A percentile compares a stretch with the other conserved stretches of the same genome.
Conservation (phyloP, 2,329 filamentous ascomycete species). For the Colletotrichum sp. region DNA sequence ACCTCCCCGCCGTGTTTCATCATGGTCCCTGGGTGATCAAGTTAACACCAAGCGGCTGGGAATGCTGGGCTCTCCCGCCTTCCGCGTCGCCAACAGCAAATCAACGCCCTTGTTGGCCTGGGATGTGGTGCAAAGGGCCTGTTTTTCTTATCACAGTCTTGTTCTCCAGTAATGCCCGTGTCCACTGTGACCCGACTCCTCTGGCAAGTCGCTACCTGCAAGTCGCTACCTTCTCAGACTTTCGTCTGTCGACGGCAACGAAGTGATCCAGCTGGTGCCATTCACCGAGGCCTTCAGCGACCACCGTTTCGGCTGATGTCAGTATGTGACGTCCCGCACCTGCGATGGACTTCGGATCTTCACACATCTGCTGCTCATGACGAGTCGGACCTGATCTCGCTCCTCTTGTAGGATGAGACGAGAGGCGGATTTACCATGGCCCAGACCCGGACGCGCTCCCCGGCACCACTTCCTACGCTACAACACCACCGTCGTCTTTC, state of each 20-base stretch:
- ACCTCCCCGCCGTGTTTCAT: slow-evolving; percentile 15
- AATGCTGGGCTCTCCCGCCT: neutral
- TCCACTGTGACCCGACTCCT: slow-evolving; percentile 9
- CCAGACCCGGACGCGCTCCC: neutral
- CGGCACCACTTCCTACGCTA: neutral
- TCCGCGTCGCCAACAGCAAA: neutral
- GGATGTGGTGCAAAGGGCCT: neutral
- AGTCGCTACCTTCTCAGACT: neutral
- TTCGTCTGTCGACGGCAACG: neutral
- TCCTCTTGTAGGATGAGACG: neutral
- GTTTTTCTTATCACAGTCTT: neutral
- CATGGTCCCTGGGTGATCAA: slow-evolving; percentile 5
- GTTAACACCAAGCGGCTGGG: slow-evolving; percentile 9
- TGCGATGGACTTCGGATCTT: neutral
- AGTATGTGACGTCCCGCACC: neutral
- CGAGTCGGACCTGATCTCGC: neutral
- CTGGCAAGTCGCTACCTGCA: neutral
- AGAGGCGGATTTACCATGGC: neutral
- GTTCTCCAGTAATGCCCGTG: neutral
- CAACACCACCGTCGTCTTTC: neutral
- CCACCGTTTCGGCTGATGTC: slow-evolving; percentile 6
- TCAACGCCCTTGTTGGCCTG: neutral
- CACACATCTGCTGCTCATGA: neutral
- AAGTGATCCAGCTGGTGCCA: neutral
- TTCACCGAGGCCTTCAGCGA: neutral